Base-by-base conservation (phyloP, 495 filamentous ascomycete species). In the Podospora anserina region DNA sequence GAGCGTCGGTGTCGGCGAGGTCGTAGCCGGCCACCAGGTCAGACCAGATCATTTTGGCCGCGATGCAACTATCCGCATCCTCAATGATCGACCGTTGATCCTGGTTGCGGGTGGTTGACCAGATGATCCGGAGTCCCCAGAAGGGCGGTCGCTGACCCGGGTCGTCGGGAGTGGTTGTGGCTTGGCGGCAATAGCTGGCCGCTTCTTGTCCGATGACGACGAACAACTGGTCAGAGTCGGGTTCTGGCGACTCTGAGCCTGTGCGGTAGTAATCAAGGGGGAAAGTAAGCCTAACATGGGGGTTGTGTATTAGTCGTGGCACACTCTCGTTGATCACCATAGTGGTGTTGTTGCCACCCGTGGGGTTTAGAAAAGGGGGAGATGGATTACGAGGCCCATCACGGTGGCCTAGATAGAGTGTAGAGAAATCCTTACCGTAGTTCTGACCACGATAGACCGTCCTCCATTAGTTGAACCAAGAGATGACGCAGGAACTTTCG, bases 101-200 rank as follows among this genome's bases (percentile, higher is more conserved):
- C 32, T 89, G 83, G 2, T 70, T 74, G 44, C 94, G 87, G 20
- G 92, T 73, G 4, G 87, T 83, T 2, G 93, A 91, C 93, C 93
- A 98, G 67, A 99, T 97, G 70, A 95, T 86, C 6, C 94, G 84
- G 15, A 91, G 85, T 13, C 92, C 95, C 88, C 92, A 94, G 78
- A 97, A 98, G 1, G 76, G 76, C 39, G 39, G 39, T 49, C 39
- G 39, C 56, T 86, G 82, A 2, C 92, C 92, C 15, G 73, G 68
- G 59, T 90, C 85, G 39, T 11, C 15, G 39, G 39, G 9, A 16
- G 5, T 49, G 39, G 39, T 49, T 0, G 89, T 87, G 3, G 80
- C 78, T 49, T 49, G 39, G 39, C 39, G 39, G 68, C 90, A 87
- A 82, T 97, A 98, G 3, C 78, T 82, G 55, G 88, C 84, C n/a